phyloP scores from a whole-genome alignment of 202 grass and related monocot genomes.

The Elaeis oleifera region DNA sequence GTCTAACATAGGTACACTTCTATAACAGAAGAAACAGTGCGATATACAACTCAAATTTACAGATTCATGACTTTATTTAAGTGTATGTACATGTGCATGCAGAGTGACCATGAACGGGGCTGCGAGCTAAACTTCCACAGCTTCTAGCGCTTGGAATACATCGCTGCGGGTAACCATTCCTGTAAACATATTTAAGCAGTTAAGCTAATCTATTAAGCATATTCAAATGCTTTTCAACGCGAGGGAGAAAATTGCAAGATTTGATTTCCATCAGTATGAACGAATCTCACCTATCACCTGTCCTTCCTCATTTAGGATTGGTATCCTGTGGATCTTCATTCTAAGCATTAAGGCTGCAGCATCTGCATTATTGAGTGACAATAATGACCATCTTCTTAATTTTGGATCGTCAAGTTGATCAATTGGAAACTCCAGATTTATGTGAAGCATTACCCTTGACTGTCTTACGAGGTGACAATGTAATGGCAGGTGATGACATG shows the following conservation, averaged over 20 bases:
- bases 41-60: no score
- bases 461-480: slow-evolving; percentile 54
- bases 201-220: not conserved
- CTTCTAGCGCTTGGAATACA: slow-evolving; percentile 62
- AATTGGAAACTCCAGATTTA: not conserved
- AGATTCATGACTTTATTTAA: not conserved
- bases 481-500: slow-evolving; percentile 82
- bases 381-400: not conserved
- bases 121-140: slow-evolving; percentile 38
- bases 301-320: slow-evolving; percentile 56
- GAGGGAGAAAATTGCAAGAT: no score
- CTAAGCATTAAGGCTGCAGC: slow-evolving; percentile 83
- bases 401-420: not conserved
- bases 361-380: slow-evolving; percentile 38
- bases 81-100: slow-evolving; percentile 32
- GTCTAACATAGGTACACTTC: no score
- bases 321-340: slow-evolving; percentile 81
- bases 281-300: slow-evolving; percentile 62
- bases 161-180: slow-evolving; percentile 78
- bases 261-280: no score
- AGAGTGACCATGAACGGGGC: slow-evolving; percentile 9
- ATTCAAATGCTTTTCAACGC: no score
- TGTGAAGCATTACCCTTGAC: slow-evolving; percentile 53
- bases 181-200: slow-evolving; percentile 32
- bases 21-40: no score